These are phyloP conservation scores for Lupinus albus DNA, from an alignment of 306 rosid species.

Conservation along the genomic window DNA sequence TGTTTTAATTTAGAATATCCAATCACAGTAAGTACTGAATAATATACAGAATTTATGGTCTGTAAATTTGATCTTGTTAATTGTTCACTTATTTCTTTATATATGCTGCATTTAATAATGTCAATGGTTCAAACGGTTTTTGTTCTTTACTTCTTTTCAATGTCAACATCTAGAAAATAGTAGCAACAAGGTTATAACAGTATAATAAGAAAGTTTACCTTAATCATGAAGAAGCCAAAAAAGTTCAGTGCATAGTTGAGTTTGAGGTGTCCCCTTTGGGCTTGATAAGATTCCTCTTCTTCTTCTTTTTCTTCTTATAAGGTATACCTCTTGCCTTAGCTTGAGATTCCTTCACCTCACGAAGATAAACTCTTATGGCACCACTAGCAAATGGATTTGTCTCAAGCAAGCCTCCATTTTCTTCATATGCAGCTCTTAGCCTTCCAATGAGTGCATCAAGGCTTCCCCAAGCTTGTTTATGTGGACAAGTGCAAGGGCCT, in stretches of 20 bases:
- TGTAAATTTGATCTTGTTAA: slow-evolving; percentile 14
- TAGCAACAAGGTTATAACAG: slow-evolving; percentile 8
- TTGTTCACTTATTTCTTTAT: slow-evolving; percentile 27
- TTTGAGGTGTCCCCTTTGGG: slow-evolving; percentile 43
- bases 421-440: slow-evolving; percentile 88
- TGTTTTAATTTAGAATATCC: slow-evolving; percentile 8
- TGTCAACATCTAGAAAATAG: slow-evolving; percentile 18
- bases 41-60: background rate
- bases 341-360: slow-evolving; percentile 79
- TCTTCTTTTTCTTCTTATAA: slow-evolving; percentile 77
- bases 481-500: slow-evolving; percentile 84
- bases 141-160: slow-evolving; percentile 3
- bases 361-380: slow-evolving; percentile 69
- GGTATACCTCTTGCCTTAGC: slow-evolving; percentile 89
- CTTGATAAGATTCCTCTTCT: slow-evolving; percentile 48
- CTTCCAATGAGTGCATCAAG: slow-evolving; percentile 90
- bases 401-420: slow-evolving; percentile 88
- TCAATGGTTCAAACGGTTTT: background rate
- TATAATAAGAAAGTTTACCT: slow-evolving; percentile 39
- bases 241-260: slow-evolving; percentile 39
- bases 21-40: background rate
- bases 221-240: slow-evolving; percentile 37
- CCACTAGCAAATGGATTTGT: slow-evolving; percentile 79
- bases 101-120: background rate
- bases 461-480: slow-evolving; percentile 86